These are phyloP conservation scores for Aspergillus arachidicola DNA, from an alignment of 2,329 filamentous ascomycete genomes.

Conservation along the genomic window DNA sequence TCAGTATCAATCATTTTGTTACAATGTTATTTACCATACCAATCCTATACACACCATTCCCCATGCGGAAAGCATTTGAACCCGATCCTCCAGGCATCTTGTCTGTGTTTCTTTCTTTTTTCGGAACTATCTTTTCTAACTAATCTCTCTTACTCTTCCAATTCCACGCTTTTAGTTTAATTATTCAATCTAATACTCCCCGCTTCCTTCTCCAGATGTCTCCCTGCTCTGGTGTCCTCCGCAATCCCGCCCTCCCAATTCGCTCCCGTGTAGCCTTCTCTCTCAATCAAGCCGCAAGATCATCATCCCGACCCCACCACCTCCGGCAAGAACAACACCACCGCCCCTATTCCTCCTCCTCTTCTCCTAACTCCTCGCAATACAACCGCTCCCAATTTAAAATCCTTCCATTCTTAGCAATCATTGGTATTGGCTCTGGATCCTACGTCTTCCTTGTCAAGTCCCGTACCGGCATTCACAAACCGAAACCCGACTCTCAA, in stretches of 20 bases:
- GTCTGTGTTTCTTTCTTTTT: neutral
- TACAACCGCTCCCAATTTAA: slow-evolving; percentile 41
- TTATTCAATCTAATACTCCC: neutral
- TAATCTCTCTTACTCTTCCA: neutral
- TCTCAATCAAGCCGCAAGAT: slow-evolving; percentile 11
- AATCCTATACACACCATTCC: neutral
- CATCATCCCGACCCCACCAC: slow-evolving; percentile 20
- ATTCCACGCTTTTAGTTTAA: neutral
- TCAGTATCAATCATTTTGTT: neutral
- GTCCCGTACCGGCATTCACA: slow-evolving; percentile 47
- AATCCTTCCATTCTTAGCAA: slow-evolving; percentile 45
- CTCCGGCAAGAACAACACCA: slow-evolving; percentile 15
- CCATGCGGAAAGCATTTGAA: neutral
- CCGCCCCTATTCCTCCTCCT: slow-evolving; percentile 21
- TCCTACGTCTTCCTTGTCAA: slow-evolving; percentile 56
- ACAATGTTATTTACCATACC: neutral
- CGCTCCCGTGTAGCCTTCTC: slow-evolving; percentile 4
- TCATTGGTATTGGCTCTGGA: slow-evolving; percentile 52
- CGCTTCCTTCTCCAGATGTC: neutral
- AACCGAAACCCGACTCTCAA: slow-evolving; percentile 56
- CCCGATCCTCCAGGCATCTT: neutral
- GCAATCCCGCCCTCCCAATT: neutral
- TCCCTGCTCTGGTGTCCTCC: slow-evolving; percentile 1
- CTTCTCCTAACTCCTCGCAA: slow-evolving; percentile 22
- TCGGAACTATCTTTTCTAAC: neutral